Evolutionary conservation across 768 basidiomycete species (phyloP).

Genomic region (Myochromella boudieri): DNA sequence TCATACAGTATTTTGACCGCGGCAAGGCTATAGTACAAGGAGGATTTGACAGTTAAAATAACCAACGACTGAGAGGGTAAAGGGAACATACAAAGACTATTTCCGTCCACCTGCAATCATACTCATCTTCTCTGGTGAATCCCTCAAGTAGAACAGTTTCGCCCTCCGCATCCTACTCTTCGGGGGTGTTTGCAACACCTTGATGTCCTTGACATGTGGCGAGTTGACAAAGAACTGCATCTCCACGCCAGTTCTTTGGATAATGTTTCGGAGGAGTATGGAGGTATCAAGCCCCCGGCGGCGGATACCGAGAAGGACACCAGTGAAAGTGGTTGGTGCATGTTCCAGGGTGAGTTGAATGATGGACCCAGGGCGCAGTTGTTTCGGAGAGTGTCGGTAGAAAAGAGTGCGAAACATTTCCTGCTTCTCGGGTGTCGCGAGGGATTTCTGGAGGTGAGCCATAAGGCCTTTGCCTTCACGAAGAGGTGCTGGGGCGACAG

Average conservation of each 20-base stretch:
- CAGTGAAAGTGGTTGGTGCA: constrained; percentile 82
- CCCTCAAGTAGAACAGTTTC: constrained; percentile 80
- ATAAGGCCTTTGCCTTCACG: constrained; percentile 76
- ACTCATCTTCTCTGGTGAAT: constrained; percentile 85
- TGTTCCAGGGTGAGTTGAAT: constrained; percentile 76
- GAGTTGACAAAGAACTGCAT: constrained; percentile 87
- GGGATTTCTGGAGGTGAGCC: constrained; percentile 64
- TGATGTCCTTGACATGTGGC: constrained; percentile 86
- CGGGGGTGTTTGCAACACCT: constrained; percentile 67
- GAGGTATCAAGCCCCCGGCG: constrained; percentile 84
- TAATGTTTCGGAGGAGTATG: constrained; percentile 87
- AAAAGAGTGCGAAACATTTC: constrained; percentile 69
- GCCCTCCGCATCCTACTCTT: constrained; percentile 69
- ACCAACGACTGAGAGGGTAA: no score
- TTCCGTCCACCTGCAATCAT: constrained; percentile 54
- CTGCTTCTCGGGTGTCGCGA: constrained; percentile 69
- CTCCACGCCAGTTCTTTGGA: constrained; percentile 91
- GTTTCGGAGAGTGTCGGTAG: constrained; percentile 62
- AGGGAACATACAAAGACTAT: no score
- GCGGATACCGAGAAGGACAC: constrained; percentile 82
- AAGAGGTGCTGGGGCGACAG: constrained; percentile 44
- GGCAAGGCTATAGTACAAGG: no score
- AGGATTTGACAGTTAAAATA: no score
- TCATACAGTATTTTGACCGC: no score
- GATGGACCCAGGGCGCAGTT: constrained; percentile 83